These are phyloP conservation scores for Talaromyces sp. DNA, from an alignment of 2,329 filamentous ascomycete species.

Conservation along the genomic window DNA sequence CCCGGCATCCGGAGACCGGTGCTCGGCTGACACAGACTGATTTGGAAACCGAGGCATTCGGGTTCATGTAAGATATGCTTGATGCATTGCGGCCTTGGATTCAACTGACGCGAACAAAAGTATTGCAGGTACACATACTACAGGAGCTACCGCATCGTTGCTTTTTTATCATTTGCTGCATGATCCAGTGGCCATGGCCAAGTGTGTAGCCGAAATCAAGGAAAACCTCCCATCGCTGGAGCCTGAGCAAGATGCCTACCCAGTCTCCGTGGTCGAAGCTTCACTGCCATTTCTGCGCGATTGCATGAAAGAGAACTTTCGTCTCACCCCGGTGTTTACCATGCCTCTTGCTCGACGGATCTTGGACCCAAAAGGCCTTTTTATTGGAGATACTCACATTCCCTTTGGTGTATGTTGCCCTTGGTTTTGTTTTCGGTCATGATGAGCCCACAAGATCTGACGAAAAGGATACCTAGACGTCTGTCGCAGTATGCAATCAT, in stretches of 20 bases:
- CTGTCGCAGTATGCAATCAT: conserved; percentile 29
- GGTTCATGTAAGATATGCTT: conserved; percentile 28
- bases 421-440: neutral
- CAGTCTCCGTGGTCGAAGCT: conserved; percentile 18
- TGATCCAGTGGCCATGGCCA: conserved; percentile 17
- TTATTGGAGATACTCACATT: conserved; percentile 20
- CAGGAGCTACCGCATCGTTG: conserved; percentile 23
- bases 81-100: neutral
- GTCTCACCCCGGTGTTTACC: conserved; percentile 29
- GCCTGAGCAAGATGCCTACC: conserved; percentile 15
- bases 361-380: conserved; percentile 18
- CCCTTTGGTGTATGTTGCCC: conserved; percentile 18
- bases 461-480: conserved; percentile 16
- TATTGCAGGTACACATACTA: conserved; percentile 31
- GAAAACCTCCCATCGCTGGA: neutral
- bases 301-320: conserved; percentile 30
- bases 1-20: conserved; percentile 32
- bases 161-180: conserved; percentile 30
- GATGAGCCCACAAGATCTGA: neutral
- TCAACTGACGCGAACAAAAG: conserved; percentile 10
- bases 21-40: conserved; percentile 23
- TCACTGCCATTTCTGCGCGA: conserved; percentile 21
- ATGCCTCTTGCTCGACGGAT: conserved; percentile 28
- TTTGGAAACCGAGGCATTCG: conserved; percentile 32
- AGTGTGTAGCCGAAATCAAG: conserved; percentile 17